These are phyloP conservation scores for Sporothrix phasma DNA, from an alignment of 2,329 filamentous ascomycete genomes.

Conservation along the genomic window DNA sequence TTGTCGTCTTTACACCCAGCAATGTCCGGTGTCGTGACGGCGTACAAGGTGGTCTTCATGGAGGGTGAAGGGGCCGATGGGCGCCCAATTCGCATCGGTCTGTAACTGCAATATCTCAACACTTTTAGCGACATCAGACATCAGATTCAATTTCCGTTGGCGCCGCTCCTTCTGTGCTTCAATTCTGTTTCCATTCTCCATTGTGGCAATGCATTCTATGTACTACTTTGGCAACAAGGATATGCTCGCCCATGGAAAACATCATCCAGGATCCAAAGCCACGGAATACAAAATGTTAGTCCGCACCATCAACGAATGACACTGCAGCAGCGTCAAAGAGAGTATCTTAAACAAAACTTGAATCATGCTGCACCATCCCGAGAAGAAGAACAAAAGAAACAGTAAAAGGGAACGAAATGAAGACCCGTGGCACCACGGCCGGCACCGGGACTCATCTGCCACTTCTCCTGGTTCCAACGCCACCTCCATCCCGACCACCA, in stretches of 20 bases:
- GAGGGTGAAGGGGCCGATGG: no score
- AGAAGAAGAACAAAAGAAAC: neutral
- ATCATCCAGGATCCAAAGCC: neutral
- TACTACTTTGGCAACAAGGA: slow-evolving; percentile 5
- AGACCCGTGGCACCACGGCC: neutral
- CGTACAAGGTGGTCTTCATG: neutral
- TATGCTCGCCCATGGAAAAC: neutral
- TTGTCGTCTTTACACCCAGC: neutral
- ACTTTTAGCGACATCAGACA: no score
- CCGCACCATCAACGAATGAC: slow-evolving; percentile 2
- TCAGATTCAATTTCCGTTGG: neutral
- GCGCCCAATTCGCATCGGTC: neutral
- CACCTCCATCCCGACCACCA: slow-evolving; percentile 1
- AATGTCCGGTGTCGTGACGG: neutral
- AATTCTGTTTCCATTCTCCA: slow-evolving; percentile 3
- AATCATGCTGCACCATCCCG: slow-evolving; percentile 4
- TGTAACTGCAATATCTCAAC: neutral
- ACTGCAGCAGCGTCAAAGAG: slow-evolving; percentile 1
- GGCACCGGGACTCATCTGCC: neutral
- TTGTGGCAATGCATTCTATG: neutral
- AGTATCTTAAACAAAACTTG: slow-evolving; percentile 5
- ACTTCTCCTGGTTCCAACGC: neutral
- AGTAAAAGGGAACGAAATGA: neutral
- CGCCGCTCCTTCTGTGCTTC: neutral
- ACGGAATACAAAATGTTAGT: neutral